Base-by-base conservation (phyloP, 1,139 yeast genomes). In the Lodderomyces jiufengensis region DNA sequence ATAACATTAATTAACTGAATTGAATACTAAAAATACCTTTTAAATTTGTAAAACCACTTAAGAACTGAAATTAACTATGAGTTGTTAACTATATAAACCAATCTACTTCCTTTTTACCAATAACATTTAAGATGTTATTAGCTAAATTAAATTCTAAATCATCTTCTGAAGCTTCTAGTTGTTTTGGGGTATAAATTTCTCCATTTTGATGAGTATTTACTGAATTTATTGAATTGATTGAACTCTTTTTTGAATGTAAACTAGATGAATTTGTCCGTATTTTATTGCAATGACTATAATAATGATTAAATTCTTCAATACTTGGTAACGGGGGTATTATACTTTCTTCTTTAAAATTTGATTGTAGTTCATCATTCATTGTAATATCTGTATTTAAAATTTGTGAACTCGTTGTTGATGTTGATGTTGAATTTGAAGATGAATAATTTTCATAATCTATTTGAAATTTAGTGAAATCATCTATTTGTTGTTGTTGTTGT, bases 281-380 rank as follows among this genome's bases (percentile, higher is more conserved):
- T 5, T 11, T 24, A 9, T 24, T 24, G 9, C 9, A 5, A 24
- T 24, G 11, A 24, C 5, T 24, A 24, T 24, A n/a, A 21, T 28
- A 12, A 16, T 28, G 14, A 10, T 27, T 32, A 12, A 32, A 26
- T 5, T 32, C 31, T 11, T 26, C 9, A 16, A 32, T 24, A 20
- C 26, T 29, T n/a, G 34, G 34, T 26, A 32, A 27, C n/a, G 35
- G 35, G 6, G 35, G 35, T 9, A 32, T 32, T 4, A 11, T 18
- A 9, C 23, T 10, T 15, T 32, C 35, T 32, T 32, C 31, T 12
- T 24, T 10, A 4, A 15, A 8, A 4, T 13, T 7, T n/a, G 18
- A 28, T 12, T 11, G 15, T 13, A n/a, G n/a, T n/a, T n/a, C n/a
- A n/a, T n/a, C n/a, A n/a, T n/a, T n/a, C n/a, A n/a, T n/a, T n/a